Conservation (phyloP, 495 filamentous ascomycete genomes). For the Glutinoglossum americanum region DNA sequence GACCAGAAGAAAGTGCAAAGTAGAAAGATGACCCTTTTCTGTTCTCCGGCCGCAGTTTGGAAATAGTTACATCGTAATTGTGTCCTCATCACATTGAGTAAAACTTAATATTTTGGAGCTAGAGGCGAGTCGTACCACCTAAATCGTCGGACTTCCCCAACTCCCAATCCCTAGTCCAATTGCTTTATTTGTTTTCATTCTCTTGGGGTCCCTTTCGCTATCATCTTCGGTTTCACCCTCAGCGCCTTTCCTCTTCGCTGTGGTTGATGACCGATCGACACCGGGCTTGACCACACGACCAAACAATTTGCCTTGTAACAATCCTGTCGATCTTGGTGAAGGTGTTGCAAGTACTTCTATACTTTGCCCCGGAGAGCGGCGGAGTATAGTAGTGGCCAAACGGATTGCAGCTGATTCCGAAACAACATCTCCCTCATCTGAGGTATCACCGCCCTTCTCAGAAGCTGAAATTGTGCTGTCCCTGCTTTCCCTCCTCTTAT, state of each 20-base stretch:
- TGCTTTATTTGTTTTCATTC: slow-evolving; percentile 11
- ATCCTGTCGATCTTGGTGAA: slow-evolving; percentile 18
- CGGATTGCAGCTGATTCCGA: slow-evolving; percentile 29
- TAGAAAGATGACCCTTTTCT: too few species aligned
- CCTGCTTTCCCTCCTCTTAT: slow-evolving; percentile 33
- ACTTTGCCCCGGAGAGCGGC: slow-evolving; percentile 16
- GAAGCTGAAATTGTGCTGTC: slow-evolving; percentile 82
- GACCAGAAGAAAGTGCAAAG: too few species aligned
- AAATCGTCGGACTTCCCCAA: neutral
- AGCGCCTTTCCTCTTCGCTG: neutral
- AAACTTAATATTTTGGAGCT: neutral
- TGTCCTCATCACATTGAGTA: too few species aligned
- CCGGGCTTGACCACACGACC: slow-evolving; percentile 40
- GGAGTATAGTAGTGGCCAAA: slow-evolving; percentile 29
- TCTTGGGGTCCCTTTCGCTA: slow-evolving; percentile 7
- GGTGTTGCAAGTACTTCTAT: slow-evolving; percentile 10
- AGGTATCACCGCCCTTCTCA: slow-evolving; percentile 35
- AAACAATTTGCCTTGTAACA: slow-evolving; percentile 47
- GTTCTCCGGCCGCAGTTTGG: neutral
- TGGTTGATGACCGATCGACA: slow-evolving; percentile 17
- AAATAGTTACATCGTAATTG: neutral
- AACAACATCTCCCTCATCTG: slow-evolving; percentile 19
- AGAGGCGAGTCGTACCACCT: neutral
- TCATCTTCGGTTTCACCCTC: slow-evolving; percentile 34
- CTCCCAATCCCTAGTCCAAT: slow-evolving; percentile 41